phyloP scores from a whole-genome alignment of 2,329 filamentous ascomycete species.

The Penicillium vulpinum region DNA sequence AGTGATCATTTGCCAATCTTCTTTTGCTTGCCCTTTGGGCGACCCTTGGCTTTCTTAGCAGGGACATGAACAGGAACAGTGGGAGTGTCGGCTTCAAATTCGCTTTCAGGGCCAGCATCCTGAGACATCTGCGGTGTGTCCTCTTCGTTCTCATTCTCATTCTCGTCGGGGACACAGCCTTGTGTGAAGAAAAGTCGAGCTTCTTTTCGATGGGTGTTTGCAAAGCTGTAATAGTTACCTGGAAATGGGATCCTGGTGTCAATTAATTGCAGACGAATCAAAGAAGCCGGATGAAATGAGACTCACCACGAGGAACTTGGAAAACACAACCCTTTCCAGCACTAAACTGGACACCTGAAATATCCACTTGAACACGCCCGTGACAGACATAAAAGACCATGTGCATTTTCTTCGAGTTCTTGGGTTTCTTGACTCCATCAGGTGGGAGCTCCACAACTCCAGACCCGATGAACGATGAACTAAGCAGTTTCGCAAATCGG shows the following conservation, averaged over 20 bases:
- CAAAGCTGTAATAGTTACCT: slow-evolving; percentile 94
- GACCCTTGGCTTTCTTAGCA: slow-evolving; percentile 22
- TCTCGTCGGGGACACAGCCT: slow-evolving; percentile 62
- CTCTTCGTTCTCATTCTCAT: slow-evolving; percentile 29
- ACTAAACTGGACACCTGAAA: slow-evolving; percentile 61
- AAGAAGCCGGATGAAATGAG: background rate
- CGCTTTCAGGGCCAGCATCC: slow-evolving; percentile 16
- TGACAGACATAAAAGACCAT: slow-evolving; percentile 92
- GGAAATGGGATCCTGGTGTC: background rate
- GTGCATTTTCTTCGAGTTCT: slow-evolving; percentile 94
- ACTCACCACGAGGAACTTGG: slow-evolving; percentile 90
- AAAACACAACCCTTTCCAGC: slow-evolving; percentile 87
- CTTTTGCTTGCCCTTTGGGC: slow-evolving; percentile 39
- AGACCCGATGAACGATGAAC: slow-evolving; percentile 80
- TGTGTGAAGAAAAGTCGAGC: slow-evolving; percentile 91
- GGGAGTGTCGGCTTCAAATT: slow-evolving; percentile 16
- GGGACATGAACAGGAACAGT: slow-evolving; percentile 9
- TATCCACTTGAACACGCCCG: slow-evolving; percentile 78
- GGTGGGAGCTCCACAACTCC: slow-evolving; percentile 88
- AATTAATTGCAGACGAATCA: background rate
- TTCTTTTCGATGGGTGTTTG: slow-evolving; percentile 70
- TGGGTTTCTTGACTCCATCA: slow-evolving; percentile 78
- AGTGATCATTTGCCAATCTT: slow-evolving; percentile 25
- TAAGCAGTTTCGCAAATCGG: slow-evolving; percentile 84
- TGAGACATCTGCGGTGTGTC: slow-evolving; percentile 4